Conservation (phyloP, 2,329 filamentous ascomycete species). For the Aspergillus tamarii region DNA sequence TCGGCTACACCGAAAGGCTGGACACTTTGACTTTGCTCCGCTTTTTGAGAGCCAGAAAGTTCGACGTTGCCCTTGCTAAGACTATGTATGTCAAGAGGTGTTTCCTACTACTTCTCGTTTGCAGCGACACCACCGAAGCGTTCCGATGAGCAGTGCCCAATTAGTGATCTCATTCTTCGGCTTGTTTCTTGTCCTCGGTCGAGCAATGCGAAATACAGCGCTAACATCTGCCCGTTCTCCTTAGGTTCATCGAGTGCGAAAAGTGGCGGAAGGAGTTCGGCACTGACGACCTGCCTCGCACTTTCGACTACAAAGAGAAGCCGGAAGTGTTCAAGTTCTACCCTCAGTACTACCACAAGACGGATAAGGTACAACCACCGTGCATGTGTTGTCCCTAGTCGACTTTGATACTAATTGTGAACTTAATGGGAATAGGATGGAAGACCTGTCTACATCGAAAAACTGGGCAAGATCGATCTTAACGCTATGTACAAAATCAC, state of each 20-base stretch:
- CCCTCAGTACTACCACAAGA: slow-evolving; percentile 97
- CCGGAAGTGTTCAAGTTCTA: slow-evolving; percentile 85
- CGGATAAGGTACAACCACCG: slow-evolving; percentile 50
- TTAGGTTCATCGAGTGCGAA: slow-evolving; percentile 87
- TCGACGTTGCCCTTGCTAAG: slow-evolving; percentile 81
- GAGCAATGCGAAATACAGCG: not conserved
- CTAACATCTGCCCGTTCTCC: slow-evolving; percentile 16
- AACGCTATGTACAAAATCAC: slow-evolving; percentile 91
- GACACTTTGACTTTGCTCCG: slow-evolving; percentile 92
- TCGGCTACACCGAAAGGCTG: slow-evolving; percentile 79
- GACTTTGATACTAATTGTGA: slow-evolving; percentile 12
- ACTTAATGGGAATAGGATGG: slow-evolving; percentile 69
- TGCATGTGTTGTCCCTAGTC: not conserved
- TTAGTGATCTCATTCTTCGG: not conserved
- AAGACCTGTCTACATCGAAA: slow-evolving; percentile 95
- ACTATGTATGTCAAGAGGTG: slow-evolving; percentile 69
- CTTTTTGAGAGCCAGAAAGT: slow-evolving; percentile 93
- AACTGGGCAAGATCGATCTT: slow-evolving; percentile 91
- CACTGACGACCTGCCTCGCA: slow-evolving; percentile 77
- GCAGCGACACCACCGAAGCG: not conserved
- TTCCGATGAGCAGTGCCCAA: not conserved
- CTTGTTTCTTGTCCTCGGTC: not conserved
- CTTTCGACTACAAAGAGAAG: slow-evolving; percentile 88
- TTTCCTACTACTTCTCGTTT: slow-evolving; percentile 1
- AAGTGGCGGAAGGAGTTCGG: slow-evolving; percentile 87